A percentile compares a stretch with the other conserved stretches of the same genome.
Evolutionary conservation across 805 yeast species (phyloP).

Genomic region (Myxozyma vanderwaltii): DNA sequence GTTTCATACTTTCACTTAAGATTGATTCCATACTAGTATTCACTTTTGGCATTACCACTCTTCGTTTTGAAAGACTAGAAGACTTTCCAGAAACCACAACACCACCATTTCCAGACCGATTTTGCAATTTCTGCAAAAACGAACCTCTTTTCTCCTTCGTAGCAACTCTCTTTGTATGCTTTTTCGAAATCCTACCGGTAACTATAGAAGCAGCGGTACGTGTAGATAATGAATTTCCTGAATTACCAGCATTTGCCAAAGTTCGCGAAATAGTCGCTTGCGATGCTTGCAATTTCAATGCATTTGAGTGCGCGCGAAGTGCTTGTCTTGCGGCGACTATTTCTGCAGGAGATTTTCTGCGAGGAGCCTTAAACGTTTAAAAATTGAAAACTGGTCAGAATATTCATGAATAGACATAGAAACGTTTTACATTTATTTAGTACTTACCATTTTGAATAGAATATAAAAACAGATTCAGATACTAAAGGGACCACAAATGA

Average conservation of each 20-base stretch:
- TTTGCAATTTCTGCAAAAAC: constrained; percentile 1
- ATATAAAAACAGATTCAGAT: not conserved
- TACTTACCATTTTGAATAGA: not conserved
- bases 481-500: no score
- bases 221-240: constrained; percentile 8
- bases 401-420: no score
- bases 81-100: not conserved
- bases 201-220: constrained; percentile 1
- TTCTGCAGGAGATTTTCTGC: constrained; percentile 23
- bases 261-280: constrained; percentile 18
- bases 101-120: not conserved
- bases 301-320: constrained; percentile 26
- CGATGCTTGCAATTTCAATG: constrained; percentile 28
- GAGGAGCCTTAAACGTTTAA: constrained; percentile 30
- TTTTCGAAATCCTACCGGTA: constrained; percentile 3
- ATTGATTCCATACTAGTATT: constrained; percentile 3
- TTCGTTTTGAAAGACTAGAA: not conserved
- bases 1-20: not conserved
- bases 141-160: not conserved
- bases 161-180: not conserved
- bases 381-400: no score
- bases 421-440: not conserved
- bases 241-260: not conserved
- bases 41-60: constrained; percentile 15
- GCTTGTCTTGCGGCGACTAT: constrained; percentile 30